Conservation (phyloP, 2,329 filamentous ascomycete genomes). For the Diaporthe vexans region DNA sequence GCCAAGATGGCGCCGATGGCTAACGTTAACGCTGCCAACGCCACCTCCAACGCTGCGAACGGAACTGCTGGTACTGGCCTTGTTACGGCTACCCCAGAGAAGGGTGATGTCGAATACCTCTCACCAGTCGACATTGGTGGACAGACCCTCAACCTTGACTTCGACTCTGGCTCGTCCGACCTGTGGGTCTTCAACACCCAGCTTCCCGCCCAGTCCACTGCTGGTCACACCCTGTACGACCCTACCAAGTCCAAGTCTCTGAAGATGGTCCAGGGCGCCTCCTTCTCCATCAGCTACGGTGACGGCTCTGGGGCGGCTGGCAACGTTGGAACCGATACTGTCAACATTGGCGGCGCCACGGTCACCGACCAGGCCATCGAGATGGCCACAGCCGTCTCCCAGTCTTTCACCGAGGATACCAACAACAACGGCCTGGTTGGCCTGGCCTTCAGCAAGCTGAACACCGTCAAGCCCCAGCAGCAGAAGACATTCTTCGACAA, state of each 20-base stretch:
- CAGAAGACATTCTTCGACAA: conserved; percentile 85
- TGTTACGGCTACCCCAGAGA: conserved; percentile 75
- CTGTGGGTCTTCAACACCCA: conserved; percentile 80
- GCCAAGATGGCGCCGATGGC: conserved; percentile 18
- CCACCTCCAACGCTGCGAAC: conserved; percentile 17
- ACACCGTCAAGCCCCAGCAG: conserved; percentile 72
- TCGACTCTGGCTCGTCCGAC: conserved; percentile 83
- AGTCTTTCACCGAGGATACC: conserved; percentile 70
- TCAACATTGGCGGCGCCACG: conserved; percentile 75
- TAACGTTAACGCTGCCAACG: conserved; percentile 46
- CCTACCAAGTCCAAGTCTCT: conserved; percentile 54
- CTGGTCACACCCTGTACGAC: conserved; percentile 63
- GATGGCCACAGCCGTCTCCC: conserved; percentile 71
- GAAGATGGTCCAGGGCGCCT: conserved; percentile 56
- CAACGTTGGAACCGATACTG: conserved; percentile 76
- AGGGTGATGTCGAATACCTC: conserved; percentile 78
- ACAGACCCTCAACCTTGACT: conserved; percentile 77
- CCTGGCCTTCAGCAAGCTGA: conserved; percentile 75
- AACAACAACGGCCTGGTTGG: conserved; percentile 78
- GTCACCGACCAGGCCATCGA: conserved; percentile 76
- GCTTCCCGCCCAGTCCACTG: conserved; percentile 59
- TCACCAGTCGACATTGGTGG: conserved; percentile 78
- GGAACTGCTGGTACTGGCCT: conserved; percentile 60
- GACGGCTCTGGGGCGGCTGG: conserved; percentile 75
- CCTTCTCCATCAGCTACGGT: conserved; percentile 77